These are phyloP conservation scores for Leishmania tarentolae DNA, from an alignment of 208 protist genomes.

Conservation along the genomic window DNA sequence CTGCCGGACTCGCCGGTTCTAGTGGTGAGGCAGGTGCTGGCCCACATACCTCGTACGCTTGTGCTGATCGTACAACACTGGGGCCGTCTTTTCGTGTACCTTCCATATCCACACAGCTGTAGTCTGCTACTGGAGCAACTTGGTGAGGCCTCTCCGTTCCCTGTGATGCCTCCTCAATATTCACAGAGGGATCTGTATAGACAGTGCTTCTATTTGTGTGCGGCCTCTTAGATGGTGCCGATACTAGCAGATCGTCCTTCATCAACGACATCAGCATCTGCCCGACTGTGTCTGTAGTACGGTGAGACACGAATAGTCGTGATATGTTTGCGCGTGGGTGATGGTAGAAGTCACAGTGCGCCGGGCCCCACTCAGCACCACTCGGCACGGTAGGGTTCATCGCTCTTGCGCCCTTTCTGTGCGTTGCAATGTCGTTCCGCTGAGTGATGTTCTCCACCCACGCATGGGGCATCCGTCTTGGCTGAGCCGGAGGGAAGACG, in stretches of 20 bases:
- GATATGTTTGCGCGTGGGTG: slow-evolving; percentile 15
- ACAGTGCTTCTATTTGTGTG: neutral
- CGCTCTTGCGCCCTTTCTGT: neutral
- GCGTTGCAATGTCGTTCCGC: neutral
- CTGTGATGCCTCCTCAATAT: neutral
- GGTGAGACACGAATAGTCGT: slow-evolving; percentile 14
- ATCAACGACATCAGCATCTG: slow-evolving; percentile 9
- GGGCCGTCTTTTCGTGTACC: neutral
- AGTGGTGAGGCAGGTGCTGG: neutral
- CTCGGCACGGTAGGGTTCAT: neutral
- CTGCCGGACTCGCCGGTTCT: neutral
- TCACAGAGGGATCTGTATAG: neutral
- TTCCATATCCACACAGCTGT: slow-evolving; percentile 12
- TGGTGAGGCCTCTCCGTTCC: neutral
- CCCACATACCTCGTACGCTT: neutral
- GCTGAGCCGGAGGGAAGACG: neutral
- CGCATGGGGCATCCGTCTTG: neutral
- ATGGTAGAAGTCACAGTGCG: slow-evolving; percentile 14
- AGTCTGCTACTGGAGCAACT: neutral
- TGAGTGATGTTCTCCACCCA: too few relatives aligned
- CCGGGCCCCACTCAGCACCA: neutral
- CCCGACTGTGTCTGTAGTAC: slow-evolving; percentile 1
- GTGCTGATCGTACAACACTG: neutral
- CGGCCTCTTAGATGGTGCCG: neutral
- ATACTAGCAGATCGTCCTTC: neutral